phyloP scores from a whole-genome alignment of 2,329 filamentous ascomycete species.

The Botrytis hyacinthi region DNA sequence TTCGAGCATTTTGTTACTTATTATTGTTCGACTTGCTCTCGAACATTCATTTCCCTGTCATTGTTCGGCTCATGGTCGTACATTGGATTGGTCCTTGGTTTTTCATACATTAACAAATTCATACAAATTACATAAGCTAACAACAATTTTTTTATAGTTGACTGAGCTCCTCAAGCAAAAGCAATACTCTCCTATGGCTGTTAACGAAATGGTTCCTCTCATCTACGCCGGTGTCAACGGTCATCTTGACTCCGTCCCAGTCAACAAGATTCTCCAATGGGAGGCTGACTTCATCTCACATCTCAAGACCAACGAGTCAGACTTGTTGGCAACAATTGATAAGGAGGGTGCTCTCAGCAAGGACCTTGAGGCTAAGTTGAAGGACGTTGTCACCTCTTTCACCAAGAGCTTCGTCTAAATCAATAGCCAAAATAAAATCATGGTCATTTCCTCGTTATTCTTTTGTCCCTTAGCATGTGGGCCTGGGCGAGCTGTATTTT shows the following conservation, averaged over 20 bases:
- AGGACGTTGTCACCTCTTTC: constrained; percentile 74
- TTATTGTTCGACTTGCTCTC: not conserved
- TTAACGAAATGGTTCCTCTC: constrained; percentile 99
- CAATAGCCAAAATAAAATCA: constrained; percentile 25
- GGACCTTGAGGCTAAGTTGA: constrained; percentile 81
- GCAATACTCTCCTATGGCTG: constrained; percentile 98
- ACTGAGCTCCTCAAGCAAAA: constrained; percentile 99
- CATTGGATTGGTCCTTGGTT: not conserved
- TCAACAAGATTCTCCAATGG: constrained; percentile 88
- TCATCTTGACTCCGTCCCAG: constrained; percentile 83
- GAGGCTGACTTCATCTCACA: constrained; percentile 92
- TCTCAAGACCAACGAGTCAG: constrained; percentile 85
- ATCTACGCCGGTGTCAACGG: constrained; percentile 99
- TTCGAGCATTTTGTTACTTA: too few relatives aligned
- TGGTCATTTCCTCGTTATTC: constrained; percentile 30
- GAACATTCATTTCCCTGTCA: too few relatives aligned
- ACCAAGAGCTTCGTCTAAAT: constrained; percentile 80
- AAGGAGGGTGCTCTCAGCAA: constrained; percentile 96
- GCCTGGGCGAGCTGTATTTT: constrained; percentile 30
- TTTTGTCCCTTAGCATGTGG: constrained; percentile 35
- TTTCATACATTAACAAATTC: not conserved
- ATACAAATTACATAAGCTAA: constrained; percentile 30
- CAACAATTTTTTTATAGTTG: constrained; percentile 49
- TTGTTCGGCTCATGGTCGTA: not conserved
- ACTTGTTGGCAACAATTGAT: constrained; percentile 81